Conservation (phyloP, 2,329 filamentous ascomycete species). For the Zymoseptoria passerinii region DNA sequence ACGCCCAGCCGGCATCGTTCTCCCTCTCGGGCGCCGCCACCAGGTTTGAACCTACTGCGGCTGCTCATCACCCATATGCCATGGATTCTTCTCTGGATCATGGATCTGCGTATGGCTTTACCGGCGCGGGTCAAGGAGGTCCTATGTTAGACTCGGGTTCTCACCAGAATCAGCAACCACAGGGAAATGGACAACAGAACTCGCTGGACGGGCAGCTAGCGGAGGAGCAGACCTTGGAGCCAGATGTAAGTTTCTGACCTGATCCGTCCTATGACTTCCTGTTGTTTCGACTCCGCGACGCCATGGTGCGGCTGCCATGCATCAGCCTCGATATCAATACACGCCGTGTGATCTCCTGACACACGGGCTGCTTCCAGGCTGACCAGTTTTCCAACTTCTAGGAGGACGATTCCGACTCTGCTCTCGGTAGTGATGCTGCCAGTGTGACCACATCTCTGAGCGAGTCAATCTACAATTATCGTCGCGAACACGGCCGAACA, state of each 20-base stretch:
- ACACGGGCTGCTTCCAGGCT: background rate
- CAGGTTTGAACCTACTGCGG: background rate
- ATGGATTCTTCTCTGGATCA: background rate
- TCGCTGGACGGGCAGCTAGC: slow-evolving; percentile 20
- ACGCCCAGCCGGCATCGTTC: background rate
- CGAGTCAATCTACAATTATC: slow-evolving; percentile 32
- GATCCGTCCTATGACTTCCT: background rate
- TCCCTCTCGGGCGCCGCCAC: background rate
- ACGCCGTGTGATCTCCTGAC: background rate
- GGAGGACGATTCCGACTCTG: slow-evolving; percentile 29
- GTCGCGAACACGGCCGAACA: slow-evolving; percentile 30
- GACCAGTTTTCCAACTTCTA: slow-evolving; percentile 8
- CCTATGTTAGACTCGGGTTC: background rate
- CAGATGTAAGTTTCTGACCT: slow-evolving; percentile 25
- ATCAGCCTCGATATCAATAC: background rate
- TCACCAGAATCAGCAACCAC: slow-evolving; percentile 1
- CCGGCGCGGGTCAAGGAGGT: background rate
- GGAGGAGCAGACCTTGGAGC: slow-evolving; percentile 30
- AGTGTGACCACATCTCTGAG: slow-evolving; percentile 29
- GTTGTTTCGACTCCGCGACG: background rate
- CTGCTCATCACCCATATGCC: background rate
- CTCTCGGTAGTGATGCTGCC: slow-evolving; percentile 29
- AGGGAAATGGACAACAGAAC: background rate
- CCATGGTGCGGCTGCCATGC: background rate
- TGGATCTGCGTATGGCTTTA: background rate